Evolutionary conservation across 2,329 filamentous ascomycete genomes (phyloP), one percentile per base, ranked within the genome.

Genomic region (Pseudogymnoascus sp.): DNA sequence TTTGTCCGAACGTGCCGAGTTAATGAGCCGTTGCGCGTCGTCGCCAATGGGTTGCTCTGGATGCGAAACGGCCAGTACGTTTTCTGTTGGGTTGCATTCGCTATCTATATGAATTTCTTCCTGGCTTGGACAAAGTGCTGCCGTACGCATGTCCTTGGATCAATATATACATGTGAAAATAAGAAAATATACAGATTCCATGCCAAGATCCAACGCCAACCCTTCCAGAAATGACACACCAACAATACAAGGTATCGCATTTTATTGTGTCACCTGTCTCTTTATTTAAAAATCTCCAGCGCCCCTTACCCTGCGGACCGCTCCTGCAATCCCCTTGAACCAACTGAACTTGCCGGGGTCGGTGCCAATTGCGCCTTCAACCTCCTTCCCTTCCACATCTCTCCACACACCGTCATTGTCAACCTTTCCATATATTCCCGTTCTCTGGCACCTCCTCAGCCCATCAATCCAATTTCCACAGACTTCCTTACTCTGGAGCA

Each of bases 391-490:
- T 1, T 76, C 72, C 4, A 72, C 69, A 69, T 87, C 82, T 65
- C 82, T 80, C 86, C 85, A 89, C 60, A 85, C 79, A 0, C 85
- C 86, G 70, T 88, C 85, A 19, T 79, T 73, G 39, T 67, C 74
- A 0, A 83, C 81, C 14, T 74, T 73, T 0, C 87, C 86, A 70
- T 83, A 89, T 2, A 73, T 66, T 25, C 77, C 77, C 0, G 87
- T 90, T 67, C 90, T 90, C 70, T 90, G 86, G 69, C 89, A 89
- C 23, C 83, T 77, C 28, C 82, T 75, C 14, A 89, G 78, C 0
- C 76, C 83, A 14, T 85, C 82, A 19, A 83, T 78, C 88, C 88
- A 91, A 35, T 77, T 78, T 30, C 70, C 71, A 67, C 89, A 91
- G 0, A 92, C 76, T 1, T 78, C 72, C 0, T 72, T 68, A 19